Conservation (phyloP, 768 basidiomycete species). For the Podaxis sp. region DNA sequence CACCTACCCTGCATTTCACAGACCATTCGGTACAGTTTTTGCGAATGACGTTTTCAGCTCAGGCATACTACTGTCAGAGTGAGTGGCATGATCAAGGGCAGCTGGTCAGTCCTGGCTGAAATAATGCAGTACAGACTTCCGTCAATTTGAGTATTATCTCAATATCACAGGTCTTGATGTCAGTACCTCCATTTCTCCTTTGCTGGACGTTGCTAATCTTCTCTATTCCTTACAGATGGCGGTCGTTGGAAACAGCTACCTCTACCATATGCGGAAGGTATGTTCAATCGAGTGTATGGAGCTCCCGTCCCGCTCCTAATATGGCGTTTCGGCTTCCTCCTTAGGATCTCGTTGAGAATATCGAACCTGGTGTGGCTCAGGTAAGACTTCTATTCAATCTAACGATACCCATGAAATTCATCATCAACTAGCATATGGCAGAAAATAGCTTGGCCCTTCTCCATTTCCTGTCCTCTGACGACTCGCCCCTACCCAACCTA, state of each 20-base stretch:
- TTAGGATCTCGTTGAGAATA: conserved; percentile 78
- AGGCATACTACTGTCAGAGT: conserved; percentile 89
- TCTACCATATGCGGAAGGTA: conserved; percentile 91
- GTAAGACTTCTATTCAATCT: conserved; percentile 16
- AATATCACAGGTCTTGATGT: conserved; percentile 91
- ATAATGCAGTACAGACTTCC: conserved; percentile 78
- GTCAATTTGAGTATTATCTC: conserved; percentile 87
- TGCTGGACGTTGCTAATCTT: neutral
- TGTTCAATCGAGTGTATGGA: neutral
- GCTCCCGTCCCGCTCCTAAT: neutral
- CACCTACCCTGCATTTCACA: conserved; percentile 19
- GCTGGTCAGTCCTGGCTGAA: neutral
- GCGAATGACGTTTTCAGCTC: conserved; percentile 93
- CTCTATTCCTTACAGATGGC: conserved; percentile 60
- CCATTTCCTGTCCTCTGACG: conserved; percentile 62
- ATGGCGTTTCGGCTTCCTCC: neutral
- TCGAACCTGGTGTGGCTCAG: conserved; percentile 77
- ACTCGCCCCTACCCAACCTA: conserved; percentile 65
- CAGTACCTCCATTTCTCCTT: conserved; percentile 20
- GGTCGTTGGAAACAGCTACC: conserved; percentile 85
- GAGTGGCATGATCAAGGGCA: conserved; percentile 17
- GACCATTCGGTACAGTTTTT: conserved; percentile 84
- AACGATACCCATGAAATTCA: conserved; percentile 1
- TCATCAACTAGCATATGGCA: conserved; percentile 67
- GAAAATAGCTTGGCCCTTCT: conserved; percentile 83